These are phyloP conservation scores for Mycena galopus DNA, from an alignment of 768 basidiomycete genomes.

Conservation along the genomic window DNA sequence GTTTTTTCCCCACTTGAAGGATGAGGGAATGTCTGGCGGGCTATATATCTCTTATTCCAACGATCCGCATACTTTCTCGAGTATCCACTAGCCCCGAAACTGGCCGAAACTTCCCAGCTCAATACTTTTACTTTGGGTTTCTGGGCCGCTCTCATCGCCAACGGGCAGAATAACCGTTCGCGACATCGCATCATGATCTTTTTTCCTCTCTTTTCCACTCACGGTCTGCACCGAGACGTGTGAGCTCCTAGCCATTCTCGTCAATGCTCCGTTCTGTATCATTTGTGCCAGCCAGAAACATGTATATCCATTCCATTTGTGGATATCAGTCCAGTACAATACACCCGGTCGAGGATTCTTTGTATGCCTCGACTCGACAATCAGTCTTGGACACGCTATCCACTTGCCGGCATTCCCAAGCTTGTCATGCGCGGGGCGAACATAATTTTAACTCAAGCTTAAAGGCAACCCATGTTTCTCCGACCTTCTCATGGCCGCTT, in stretches of 20 bases:
- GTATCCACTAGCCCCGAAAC: too few relatives aligned
- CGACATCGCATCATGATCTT: neutral
- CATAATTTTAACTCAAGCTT: slow-evolving; percentile 2
- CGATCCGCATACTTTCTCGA: too few relatives aligned
- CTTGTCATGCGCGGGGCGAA: neutral
- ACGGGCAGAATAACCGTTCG: neutral
- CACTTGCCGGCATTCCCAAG: slow-evolving; percentile 14
- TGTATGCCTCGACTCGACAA: neutral
- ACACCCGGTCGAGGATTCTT: neutral
- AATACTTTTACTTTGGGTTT: too few relatives aligned
- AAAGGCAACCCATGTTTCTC: neutral
- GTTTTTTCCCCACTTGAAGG: too few relatives aligned
- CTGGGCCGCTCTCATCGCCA: too few relatives aligned
- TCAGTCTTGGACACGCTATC: neutral
- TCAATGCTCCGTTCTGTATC: neutral
- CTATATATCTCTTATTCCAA: too few relatives aligned
- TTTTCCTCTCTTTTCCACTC: neutral
- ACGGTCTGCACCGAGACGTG: neutral
- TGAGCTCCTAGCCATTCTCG: neutral
- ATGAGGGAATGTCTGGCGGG: too few relatives aligned
- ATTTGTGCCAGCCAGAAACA: neutral
- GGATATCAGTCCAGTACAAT: neutral
- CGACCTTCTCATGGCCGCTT: neutral
- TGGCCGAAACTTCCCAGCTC: too few relatives aligned
- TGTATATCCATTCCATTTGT: neutral